Percentiles rank a stretch among this genome's conserved stretches.
phyloP scores from a whole-genome alignment of 2,329 filamentous ascomycete species.

The Fusarium protoensiforme region DNA sequence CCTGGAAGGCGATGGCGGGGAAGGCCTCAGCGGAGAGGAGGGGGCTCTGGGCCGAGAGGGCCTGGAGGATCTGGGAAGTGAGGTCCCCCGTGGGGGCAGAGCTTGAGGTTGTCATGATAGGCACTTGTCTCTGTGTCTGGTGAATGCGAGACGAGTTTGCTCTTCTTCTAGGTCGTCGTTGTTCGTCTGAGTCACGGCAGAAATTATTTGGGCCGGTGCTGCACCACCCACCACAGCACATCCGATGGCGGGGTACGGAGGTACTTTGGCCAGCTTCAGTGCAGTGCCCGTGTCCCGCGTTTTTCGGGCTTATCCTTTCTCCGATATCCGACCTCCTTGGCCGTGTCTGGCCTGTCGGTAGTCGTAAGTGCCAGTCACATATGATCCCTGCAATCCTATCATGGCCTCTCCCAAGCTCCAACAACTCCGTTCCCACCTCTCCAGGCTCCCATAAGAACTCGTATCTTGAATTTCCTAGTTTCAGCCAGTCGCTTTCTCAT shows the following conservation, averaged over 20 bases:
- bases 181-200: conserved; percentile 42
- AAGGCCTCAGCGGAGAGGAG: conserved; percentile 77
- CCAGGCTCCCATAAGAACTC: conserved; percentile 16
- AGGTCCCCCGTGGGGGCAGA: conserved; percentile 63
- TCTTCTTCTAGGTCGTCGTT: conserved; percentile 24
- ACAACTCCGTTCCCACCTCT: conserved; percentile 14
- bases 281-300: not conserved
- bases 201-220: conserved; percentile 39
- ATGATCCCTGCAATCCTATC: conserved; percentile 42
- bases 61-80: conserved; percentile 72
- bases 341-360: conserved; percentile 11
- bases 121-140: conserved; percentile 8
- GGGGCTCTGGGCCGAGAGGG: conserved; percentile 71
- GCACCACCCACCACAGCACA: conserved; percentile 26
- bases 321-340: conserved; percentile 9
- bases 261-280: conserved; percentile 18
- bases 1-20: conserved; percentile 71
- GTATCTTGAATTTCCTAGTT: conserved; percentile 16
- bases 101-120: conserved; percentile 57
- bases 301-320: conserved; percentile 24
- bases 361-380: conserved; percentile 11
- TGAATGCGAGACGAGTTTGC: conserved; percentile 22
- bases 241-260: conserved; percentile 41
- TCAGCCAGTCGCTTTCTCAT: conserved; percentile 1
- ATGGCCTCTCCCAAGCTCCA: conserved; percentile 34